phyloP scores from a whole-genome alignment of 2,329 filamentous ascomycete species.

The Colletotrichum brevisporum region DNA sequence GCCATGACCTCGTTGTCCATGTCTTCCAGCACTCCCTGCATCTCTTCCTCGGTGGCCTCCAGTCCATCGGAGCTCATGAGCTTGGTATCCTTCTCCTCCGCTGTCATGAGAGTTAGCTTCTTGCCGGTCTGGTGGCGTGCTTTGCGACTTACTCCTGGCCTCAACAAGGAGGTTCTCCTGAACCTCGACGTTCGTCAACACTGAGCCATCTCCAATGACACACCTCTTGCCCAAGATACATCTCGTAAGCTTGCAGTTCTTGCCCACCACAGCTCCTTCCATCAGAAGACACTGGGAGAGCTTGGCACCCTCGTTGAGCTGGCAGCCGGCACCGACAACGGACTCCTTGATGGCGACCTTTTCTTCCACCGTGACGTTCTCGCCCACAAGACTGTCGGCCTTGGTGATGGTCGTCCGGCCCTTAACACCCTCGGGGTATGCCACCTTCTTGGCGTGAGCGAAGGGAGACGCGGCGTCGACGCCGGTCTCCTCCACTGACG shows the following conservation, averaged over 20 bases:
- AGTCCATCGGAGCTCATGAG: conserved; percentile 77
- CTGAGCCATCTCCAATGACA: conserved; percentile 84
- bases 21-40: conserved; percentile 66
- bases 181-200: conserved; percentile 91
- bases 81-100: conserved; percentile 77
- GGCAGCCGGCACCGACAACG: conserved; percentile 89
- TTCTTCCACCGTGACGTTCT: conserved; percentile 91
- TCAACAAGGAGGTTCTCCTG: conserved; percentile 91
- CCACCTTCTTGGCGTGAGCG: conserved; percentile 83
- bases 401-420: conserved; percentile 85
- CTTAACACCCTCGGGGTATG: conserved; percentile 86
- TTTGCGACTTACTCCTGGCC: conserved; percentile 72
- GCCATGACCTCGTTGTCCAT: conserved; percentile 55
- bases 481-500: conserved; percentile 76
- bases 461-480: conserved; percentile 76
- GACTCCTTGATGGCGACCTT: conserved; percentile 93
- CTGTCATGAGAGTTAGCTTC: conserved; percentile 55
- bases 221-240: conserved; percentile 88
- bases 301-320: conserved; percentile 88
- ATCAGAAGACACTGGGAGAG: conserved; percentile 91
- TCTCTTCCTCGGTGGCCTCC: conserved; percentile 74
- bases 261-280: conserved; percentile 90
- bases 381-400: conserved; percentile 85
- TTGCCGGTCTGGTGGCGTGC: background rate
- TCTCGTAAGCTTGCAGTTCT: conserved; percentile 86